Base-by-base conservation (phyloP, 257 asterid genomes). In the Prunella vulgaris region DNA sequence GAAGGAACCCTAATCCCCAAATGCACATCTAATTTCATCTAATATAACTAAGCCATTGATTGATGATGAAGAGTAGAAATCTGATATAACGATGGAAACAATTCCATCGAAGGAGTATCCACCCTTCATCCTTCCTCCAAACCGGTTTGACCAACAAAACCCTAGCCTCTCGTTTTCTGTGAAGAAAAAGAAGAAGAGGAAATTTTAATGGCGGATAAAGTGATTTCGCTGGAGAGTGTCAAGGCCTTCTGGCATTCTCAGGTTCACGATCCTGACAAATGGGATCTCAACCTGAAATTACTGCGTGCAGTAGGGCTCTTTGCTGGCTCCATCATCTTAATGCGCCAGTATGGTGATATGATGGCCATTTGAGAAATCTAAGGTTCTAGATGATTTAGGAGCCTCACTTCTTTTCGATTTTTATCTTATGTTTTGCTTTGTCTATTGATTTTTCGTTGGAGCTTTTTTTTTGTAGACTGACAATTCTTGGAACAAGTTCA, bases 221-320 rank as follows among this genome's bases (percentile, higher is more conserved):
- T 79, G 64, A 51, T 85, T 66, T 86, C 98, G 6, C 17, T 84
- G 71, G 96, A 86, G 9, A 81, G 77, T 68, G 46, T 90, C 80
- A 90, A 88, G 80, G 81, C 84, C 14, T 88, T 86, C 73, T 88
- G 82, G 90, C 88, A 85, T 74, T 85, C 97, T 25, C 96, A 93
- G 80, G 73, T 93, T 73, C 95, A 90, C 72, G 86, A 93, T 42
- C 95, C 88, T 32, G 95, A 85, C 2, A 90, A 84, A 53, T 83
- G 97, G 95, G 90, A 86, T 62, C 81, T 68, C 69, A 93, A 93
- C 84, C 60, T 90, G 98, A 93, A 90, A 82, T 56, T 93, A 75
- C 79, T 86, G 17, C 86, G 96, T 7, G 97, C 97, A 22, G 74
- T 73, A 0, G 95, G 92, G 51, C 82, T 93, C 21, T 93, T 93